Evolutionary conservation across 2,329 filamentous ascomycete genomes (phyloP).

Genomic region (Fusarium sp.): DNA sequence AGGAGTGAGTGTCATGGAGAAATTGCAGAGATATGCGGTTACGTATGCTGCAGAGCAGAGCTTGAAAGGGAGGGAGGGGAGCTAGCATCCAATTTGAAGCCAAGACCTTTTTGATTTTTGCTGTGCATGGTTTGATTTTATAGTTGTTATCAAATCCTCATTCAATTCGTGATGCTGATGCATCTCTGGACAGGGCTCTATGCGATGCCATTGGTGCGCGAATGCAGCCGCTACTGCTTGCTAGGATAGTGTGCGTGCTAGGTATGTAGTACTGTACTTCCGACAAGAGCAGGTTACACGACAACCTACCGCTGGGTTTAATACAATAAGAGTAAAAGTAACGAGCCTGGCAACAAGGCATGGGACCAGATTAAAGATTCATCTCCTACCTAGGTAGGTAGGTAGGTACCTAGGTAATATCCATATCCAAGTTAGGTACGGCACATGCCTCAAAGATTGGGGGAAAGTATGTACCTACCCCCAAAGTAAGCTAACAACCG

Average conservation of each 20-base stretch:
- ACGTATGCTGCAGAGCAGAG: neutral
- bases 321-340: neutral
- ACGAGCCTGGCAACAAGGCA: neutral
- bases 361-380: neutral
- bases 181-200: conserved; percentile 21
- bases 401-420: too few species aligned
- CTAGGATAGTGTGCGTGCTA: too few species aligned
- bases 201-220: conserved; percentile 32
- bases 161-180: conserved; percentile 28
- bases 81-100: conserved; percentile 5
- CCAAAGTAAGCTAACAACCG: conserved; percentile 24
- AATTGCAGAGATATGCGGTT: conserved; percentile 15
- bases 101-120: conserved; percentile 3
- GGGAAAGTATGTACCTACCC: conserved; percentile 17
- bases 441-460: conserved; percentile 22
- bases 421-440: neutral
- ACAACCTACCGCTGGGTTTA: neutral
- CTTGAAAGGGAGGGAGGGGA: neutral
- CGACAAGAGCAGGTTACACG: conserved; percentile 36
- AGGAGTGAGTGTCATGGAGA: neutral
- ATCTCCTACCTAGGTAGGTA: neutral
- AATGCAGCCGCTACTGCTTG: conserved; percentile 22
- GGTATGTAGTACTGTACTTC: conserved; percentile 12
- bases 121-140: neutral
- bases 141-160: neutral